Evolutionary conservation across 179 eudicot genomes (phyloP), one percentile per base, ranked within the genome.

Genomic region (Beta macrorhiza): DNA sequence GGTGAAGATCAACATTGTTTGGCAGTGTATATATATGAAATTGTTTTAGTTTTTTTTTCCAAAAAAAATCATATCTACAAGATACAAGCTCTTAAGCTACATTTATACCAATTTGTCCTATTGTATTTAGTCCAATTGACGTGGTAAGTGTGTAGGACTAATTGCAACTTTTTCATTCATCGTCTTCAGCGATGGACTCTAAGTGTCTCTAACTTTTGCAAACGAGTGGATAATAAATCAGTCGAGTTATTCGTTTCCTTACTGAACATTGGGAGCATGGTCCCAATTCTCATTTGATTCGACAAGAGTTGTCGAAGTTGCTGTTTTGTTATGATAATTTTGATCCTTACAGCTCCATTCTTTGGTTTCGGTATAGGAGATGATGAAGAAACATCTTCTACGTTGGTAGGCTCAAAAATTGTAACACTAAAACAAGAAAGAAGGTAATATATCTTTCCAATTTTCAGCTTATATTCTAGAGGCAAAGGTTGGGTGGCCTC

Each of bases 261-360:
- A 57, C 11, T 25, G 10, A 75, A 22, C 29, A 19, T 68, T 42
- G 75, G 61, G 10, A 86, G 7, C 61, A 89, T 70, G 8, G 84
- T 85, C 13, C 83, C 84, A 11, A 82, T 59, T 5, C 82, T 82
- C 74, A 71, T 67, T 13, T 82, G 82, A 71, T 85, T 78, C 0
- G 87, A 78, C 22, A 88, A 32, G 49, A 90, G 67, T 52, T 85
- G 84, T 68, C 79, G 86, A 62, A 92, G 89, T 78, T 90, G 92
- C 37, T 91, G 82, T 80, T 84, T 91, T 77, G 93, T 86, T 44
- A 91, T 85, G 22, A 90, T 89, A 51, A 91, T 84, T 80, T 89
- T 91, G 45, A 91, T 85, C 79, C 88, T 89, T 37, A 79, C 86
- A n/a, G 81, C 84, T 16, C 22, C 59, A 12, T 20, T 47, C 14